Evolutionary conservation across 2,329 filamentous ascomycete genomes (phyloP).

Genomic region (Colletotrichum tanaceti): DNA sequence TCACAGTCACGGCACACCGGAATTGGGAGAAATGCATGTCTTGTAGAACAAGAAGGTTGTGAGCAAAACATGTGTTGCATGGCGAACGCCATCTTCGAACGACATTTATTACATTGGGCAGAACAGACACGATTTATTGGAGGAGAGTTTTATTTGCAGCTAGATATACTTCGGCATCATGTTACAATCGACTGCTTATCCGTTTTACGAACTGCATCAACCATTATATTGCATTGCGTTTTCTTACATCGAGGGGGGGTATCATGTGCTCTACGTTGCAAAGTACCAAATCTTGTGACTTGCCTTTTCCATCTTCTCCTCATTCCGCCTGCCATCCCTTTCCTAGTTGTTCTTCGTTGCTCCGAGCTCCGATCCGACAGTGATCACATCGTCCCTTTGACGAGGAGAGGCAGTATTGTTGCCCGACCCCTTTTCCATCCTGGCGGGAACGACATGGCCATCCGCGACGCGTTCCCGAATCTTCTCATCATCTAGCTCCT

Average conservation of each 20-base stretch:
- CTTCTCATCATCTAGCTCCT: slow-evolving; percentile 9
- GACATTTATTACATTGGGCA: too few relatives aligned
- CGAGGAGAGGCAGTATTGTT: background rate
- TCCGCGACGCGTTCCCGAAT: background rate
- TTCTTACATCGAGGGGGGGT: background rate
- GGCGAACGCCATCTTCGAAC: too few relatives aligned
- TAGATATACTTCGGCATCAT: background rate
- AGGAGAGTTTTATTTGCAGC: background rate
- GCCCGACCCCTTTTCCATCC: background rate
- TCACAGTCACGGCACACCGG: too few relatives aligned
- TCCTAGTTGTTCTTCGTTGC: background rate
- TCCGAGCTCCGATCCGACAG: background rate
- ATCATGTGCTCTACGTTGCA: slow-evolving; percentile 4
- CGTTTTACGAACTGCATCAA: background rate
- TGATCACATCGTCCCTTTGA: background rate
- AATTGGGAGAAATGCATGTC: too few relatives aligned
- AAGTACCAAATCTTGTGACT: background rate
- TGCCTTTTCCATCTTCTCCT: background rate
- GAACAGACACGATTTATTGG: background rate
- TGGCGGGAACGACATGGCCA: background rate
- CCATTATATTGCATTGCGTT: background rate
- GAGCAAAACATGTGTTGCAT: too few relatives aligned
- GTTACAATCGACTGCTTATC: background rate
- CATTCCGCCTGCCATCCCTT: background rate
- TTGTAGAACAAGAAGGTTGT: too few relatives aligned